Base-by-base conservation (phyloP, 805 yeast genomes). In the Blastobotrys parvus region DNA sequence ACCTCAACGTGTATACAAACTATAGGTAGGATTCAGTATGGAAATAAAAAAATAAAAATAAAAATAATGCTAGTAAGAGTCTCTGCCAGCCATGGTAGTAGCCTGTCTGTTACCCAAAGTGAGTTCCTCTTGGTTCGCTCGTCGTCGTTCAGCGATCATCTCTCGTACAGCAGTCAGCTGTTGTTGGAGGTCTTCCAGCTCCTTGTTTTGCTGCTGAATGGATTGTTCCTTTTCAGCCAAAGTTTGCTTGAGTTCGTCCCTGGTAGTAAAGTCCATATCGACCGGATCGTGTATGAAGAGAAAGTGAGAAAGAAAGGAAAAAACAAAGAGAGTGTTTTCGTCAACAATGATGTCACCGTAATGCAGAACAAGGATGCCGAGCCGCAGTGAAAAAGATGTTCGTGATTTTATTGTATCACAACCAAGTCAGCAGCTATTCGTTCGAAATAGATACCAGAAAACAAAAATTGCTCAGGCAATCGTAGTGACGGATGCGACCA, bases 171-270 rank as follows among this genome's bases (percentile, higher is more conserved):
- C 16, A 3, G 16, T 35, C 11, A 39, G 35, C 19, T 21, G 37
- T 39, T 33, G 20, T n/a, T 29, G 21, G 30, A 39, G 29, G 6
- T 31, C 37, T 32, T 39, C 42, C 16, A 39, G 37, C 21, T 39
- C 42, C 16, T 17, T 17, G 31, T 22, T 39, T 31, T 30, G 37
- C 31, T 39, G 20, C 23, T 39, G 22, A 17, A 39, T 39, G 19
- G 42, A 39, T 23, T 39, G 20, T 21, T 31, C 37, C 16, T 21
- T 39, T 11, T 15, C 25, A 13, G 30, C 18, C 16, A 39, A 19
- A 3, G 25, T 15, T 21, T 22, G 19, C 19, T 39, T 23, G 10
- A 39, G 37, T 19, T 20, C 27, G 15, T 29, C 36, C n/a, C 31
- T 22, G 27, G n/a, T n/a, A n/a, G n/a, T n/a, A n/a, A n/a, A n/a